Conservation (phyloP, 2,329 filamentous ascomycete genomes). For the Calonectria henricotiae region DNA sequence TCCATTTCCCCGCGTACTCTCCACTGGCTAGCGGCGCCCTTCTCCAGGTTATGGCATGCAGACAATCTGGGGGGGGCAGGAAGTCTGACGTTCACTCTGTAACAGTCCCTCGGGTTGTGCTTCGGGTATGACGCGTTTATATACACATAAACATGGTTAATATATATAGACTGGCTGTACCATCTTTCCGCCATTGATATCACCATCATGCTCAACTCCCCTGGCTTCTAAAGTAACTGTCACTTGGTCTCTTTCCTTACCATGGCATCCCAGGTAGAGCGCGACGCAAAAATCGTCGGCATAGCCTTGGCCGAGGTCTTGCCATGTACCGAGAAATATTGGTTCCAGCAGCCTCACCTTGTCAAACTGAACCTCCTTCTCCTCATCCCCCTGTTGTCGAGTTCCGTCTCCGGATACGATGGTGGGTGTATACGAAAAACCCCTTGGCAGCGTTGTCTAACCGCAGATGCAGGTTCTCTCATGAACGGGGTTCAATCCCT, state of each 20-base stretch:
- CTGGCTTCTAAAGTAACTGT: background rate
- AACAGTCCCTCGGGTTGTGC: background rate
- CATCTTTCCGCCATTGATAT: slow-evolving; percentile 4
- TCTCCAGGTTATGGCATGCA: slow-evolving; percentile 37
- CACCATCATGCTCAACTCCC: background rate
- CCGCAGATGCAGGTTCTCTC: slow-evolving; percentile 50
- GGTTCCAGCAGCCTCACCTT: slow-evolving; percentile 64
- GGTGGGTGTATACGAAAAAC: slow-evolving; percentile 47
- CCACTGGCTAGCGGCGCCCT: slow-evolving; percentile 24
- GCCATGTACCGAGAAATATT: slow-evolving; percentile 60
- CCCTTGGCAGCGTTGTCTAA: slow-evolving; percentile 15
- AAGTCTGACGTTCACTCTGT: slow-evolving; percentile 10
- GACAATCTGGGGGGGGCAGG: slow-evolving; percentile 31
- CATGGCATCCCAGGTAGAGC: slow-evolving; percentile 46
- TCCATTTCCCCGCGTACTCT: slow-evolving; percentile 35
- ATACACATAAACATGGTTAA: background rate
- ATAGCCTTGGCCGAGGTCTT: slow-evolving; percentile 55
- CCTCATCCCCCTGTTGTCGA: slow-evolving; percentile 62
- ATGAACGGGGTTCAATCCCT: slow-evolving; percentile 63
- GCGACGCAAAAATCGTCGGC: slow-evolving; percentile 52
- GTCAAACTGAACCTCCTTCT: slow-evolving; percentile 64
- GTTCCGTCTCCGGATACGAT: slow-evolving; percentile 63
- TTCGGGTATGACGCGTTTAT: slow-evolving; percentile 21
- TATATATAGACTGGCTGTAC: slow-evolving; percentile 19
- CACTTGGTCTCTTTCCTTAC: slow-evolving; percentile 28